phyloP scores from a whole-genome alignment of 495 filamentous ascomycete genomes.

The Evernia prunastri region DNA sequence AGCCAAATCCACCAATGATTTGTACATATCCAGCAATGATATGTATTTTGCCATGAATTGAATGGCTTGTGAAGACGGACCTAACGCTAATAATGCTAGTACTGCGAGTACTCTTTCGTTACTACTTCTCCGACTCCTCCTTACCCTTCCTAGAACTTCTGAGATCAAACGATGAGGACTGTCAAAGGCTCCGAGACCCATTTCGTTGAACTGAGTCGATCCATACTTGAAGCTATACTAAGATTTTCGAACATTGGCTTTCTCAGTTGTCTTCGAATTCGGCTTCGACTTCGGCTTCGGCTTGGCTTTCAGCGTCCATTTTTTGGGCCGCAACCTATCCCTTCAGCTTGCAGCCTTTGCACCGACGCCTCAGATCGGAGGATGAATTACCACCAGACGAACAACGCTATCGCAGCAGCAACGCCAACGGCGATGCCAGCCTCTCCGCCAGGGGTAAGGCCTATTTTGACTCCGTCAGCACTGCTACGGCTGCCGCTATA shows the following conservation, averaged over 20 bases:
- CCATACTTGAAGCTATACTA: too few species aligned
- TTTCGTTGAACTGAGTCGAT: too few species aligned
- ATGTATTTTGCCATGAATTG: too few species aligned
- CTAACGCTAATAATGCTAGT: too few species aligned
- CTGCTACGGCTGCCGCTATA: background rate
- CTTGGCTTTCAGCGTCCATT: background rate
- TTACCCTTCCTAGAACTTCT: background rate
- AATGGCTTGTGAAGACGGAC: too few species aligned
- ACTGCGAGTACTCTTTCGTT: background rate
- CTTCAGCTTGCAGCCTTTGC: background rate
- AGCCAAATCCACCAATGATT: too few species aligned
- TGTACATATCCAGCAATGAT: too few species aligned
- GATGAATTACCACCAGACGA: constrained; percentile 17
- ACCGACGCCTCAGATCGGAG: too few species aligned
- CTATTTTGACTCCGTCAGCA: background rate
- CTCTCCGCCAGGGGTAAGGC: constrained; percentile 3
- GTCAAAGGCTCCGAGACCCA: background rate
- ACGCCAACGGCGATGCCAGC: constrained; percentile 1
- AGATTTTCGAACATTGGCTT: background rate
- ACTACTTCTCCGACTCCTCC: background rate
- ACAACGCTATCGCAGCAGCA: background rate
- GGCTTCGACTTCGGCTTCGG: too few species aligned
- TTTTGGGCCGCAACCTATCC: constrained; percentile 13
- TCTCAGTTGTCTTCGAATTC: background rate
- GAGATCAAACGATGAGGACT: background rate